Evolutionary conservation across 345 rosid species (phyloP).

Genomic region (Orychophragmus violaceus): DNA sequence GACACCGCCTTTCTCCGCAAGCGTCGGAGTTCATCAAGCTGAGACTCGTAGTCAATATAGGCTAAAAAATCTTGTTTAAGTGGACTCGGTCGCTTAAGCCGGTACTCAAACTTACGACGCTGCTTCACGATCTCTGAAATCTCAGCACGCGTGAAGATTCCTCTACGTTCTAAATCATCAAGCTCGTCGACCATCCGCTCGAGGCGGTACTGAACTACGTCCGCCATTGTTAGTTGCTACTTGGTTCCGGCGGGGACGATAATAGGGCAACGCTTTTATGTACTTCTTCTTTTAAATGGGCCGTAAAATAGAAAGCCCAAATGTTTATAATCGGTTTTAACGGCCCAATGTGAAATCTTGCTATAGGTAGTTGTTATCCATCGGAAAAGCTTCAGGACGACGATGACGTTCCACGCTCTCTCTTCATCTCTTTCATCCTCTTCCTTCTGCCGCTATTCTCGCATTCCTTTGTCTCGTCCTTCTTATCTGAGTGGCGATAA

Average conservation of each 20-base stretch:
- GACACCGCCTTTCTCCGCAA: slow-evolving; percentile 55
- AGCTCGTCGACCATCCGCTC: slow-evolving; percentile 97
- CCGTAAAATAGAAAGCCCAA: not conserved
- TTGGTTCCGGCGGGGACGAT: slow-evolving; percentile 16
- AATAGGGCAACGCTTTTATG: not conserved
- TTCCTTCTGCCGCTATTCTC: slow-evolving; percentile 8
- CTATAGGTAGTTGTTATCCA: not conserved
- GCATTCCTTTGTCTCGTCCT: not conserved
- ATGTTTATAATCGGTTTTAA: not conserved
- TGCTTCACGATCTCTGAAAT: slow-evolving; percentile 78
- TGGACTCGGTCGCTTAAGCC: slow-evolving; percentile 84
- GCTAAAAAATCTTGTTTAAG: slow-evolving; percentile 76
- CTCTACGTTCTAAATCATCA: slow-evolving; percentile 74
- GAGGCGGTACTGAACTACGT: slow-evolving; percentile 81
- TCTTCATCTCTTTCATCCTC: slow-evolving; percentile 5
- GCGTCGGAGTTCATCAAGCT: slow-evolving; percentile 65
- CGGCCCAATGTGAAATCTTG: not conserved
- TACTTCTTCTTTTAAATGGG: not conserved
- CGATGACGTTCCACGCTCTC: slow-evolving; percentile 24
- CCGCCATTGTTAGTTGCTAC: slow-evolving; percentile 58
- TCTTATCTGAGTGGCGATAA: not conserved
- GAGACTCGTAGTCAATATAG: slow-evolving; percentile 74
- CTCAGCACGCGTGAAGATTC: slow-evolving; percentile 64
- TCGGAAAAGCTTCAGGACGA: not conserved
- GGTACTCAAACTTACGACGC: slow-evolving; percentile 89